These are phyloP conservation scores for Yamadazyma atlantica DNA, from an alignment of 1,139 yeast genomes.

Conservation along the genomic window DNA sequence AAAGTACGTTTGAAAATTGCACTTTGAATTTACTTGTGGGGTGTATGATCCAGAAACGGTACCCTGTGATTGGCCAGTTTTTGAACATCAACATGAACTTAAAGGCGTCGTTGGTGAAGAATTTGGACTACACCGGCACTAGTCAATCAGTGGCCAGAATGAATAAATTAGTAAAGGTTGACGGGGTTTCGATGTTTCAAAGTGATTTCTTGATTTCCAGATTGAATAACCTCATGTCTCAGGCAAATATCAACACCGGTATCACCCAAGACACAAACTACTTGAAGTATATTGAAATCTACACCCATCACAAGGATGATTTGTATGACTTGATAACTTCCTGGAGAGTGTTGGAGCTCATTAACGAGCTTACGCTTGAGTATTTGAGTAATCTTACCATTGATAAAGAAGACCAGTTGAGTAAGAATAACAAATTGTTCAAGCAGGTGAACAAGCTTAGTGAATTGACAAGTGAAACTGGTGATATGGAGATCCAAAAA, in stretches of 20 bases:
- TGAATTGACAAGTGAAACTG: slow-evolving; percentile 14
- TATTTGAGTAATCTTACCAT: slow-evolving; percentile 22
- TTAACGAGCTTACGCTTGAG: slow-evolving; percentile 31
- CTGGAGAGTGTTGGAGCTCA: slow-evolving; percentile 41
- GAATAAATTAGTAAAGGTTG: slow-evolving; percentile 31
- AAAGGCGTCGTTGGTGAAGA: slow-evolving; percentile 28
- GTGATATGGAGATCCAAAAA: slow-evolving; percentile 11
- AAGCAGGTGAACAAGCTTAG: slow-evolving; percentile 26
- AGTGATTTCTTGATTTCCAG: slow-evolving; percentile 28
- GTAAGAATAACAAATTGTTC: slow-evolving; percentile 17
- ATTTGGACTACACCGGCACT: slow-evolving; percentile 33
- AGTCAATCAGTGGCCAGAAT: slow-evolving; percentile 23
- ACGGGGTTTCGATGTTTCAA: slow-evolving; percentile 34
- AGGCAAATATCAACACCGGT: slow-evolving; percentile 23
- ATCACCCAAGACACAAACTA: slow-evolving; percentile 29
- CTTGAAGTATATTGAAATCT: slow-evolving; percentile 32
- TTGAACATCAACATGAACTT: slow-evolving; percentile 26
- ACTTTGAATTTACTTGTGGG: slow-evolving; percentile 35
- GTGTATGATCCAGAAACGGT: slow-evolving; percentile 22
- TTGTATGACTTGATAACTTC: slow-evolving; percentile 28
- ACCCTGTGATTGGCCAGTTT: slow-evolving; percentile 21
- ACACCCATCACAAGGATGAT: slow-evolving; percentile 20
- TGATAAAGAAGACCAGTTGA: slow-evolving; percentile 17
- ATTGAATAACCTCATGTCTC: slow-evolving; percentile 26
- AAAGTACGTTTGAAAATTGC: slow-evolving; percentile 38